phyloP scores from a whole-genome alignment of 768 basidiomycete species.

The Glaciozyma martinii region DNA sequence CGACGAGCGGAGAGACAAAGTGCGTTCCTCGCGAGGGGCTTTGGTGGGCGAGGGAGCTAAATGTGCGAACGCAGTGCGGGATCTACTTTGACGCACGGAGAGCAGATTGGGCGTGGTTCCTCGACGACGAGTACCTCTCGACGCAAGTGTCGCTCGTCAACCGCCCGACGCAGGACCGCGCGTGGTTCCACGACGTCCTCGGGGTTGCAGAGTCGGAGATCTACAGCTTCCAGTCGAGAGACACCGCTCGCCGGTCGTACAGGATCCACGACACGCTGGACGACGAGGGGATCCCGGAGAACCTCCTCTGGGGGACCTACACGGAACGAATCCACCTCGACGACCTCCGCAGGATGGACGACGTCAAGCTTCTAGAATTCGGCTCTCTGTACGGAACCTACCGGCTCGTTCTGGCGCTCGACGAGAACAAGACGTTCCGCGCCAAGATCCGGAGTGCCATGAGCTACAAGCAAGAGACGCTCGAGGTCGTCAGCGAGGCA shows the following conservation, averaged over 20 bases:
- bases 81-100: constrained; percentile 3
- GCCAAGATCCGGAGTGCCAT: background rate
- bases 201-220: constrained; percentile 6
- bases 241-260: constrained; percentile 12
- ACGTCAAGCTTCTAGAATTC: constrained; percentile 15
- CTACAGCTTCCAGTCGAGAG: background rate
- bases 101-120: background rate
- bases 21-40: constrained; percentile 5
- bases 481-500: constrained; percentile 14
- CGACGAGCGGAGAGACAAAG: background rate
- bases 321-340: background rate
- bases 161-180: background rate
- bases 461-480: constrained; percentile 1
- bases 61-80: background rate
- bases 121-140: background rate
- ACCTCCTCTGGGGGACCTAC: constrained; percentile 3
- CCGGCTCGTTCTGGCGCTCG: constrained; percentile 5
- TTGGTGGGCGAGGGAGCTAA: background rate
- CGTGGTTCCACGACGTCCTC: constrained; percentile 8
- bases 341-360: background rate
- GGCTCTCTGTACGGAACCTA: constrained; percentile 15
- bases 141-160: background rate
- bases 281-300: background rate
- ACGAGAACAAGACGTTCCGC: constrained; percentile 6
- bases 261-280: constrained; percentile 13